Evolutionary conservation across 805 yeast genomes (phyloP).

Genomic region (Vanderwaltozyma polyspora): DNA sequence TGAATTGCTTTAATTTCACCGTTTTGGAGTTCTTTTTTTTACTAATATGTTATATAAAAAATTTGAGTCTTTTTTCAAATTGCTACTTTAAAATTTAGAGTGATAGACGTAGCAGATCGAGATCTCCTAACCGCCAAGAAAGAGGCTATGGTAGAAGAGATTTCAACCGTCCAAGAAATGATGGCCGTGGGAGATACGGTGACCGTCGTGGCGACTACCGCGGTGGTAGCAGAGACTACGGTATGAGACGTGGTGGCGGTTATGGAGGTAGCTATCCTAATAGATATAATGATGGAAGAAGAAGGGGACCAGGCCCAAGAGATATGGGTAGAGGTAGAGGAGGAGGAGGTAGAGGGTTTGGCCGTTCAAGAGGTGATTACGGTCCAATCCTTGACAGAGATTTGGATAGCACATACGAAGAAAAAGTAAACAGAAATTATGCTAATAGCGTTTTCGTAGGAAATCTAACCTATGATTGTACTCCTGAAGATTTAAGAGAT

Average conservation of each 20-base stretch:
- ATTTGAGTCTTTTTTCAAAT: too few species aligned
- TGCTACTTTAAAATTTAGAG: neutral
- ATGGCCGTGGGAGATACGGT: conserved; percentile 8
- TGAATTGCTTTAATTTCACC: too few species aligned
- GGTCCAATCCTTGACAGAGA: conserved; percentile 18
- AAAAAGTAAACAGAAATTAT: conserved; percentile 43
- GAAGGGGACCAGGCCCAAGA: neutral
- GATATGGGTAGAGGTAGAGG: conserved; percentile 23
- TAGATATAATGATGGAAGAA: conserved; percentile 12
- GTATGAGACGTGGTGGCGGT: neutral
- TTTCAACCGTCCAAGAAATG: neutral
- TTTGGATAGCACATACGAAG: conserved; percentile 17
- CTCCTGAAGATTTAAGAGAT: conserved; percentile 48
- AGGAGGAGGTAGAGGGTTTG: conserved; percentile 10
- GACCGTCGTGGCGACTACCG: conserved; percentile 25
- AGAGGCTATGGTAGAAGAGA: neutral
- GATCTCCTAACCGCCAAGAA: conserved; percentile 9
- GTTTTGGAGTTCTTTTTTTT: too few species aligned
- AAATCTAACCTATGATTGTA: conserved; percentile 55
- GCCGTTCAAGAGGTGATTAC: conserved; percentile 13
- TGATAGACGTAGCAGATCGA: conserved; percentile 13
- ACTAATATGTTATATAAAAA: too few species aligned
- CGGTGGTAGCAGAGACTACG: neutral
- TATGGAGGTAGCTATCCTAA: conserved; percentile 33
- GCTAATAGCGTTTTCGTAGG: conserved; percentile 64